Conservation (phyloP, 1,284 basidiomycete species). For the Lignosus rhinocerotis region DNA sequence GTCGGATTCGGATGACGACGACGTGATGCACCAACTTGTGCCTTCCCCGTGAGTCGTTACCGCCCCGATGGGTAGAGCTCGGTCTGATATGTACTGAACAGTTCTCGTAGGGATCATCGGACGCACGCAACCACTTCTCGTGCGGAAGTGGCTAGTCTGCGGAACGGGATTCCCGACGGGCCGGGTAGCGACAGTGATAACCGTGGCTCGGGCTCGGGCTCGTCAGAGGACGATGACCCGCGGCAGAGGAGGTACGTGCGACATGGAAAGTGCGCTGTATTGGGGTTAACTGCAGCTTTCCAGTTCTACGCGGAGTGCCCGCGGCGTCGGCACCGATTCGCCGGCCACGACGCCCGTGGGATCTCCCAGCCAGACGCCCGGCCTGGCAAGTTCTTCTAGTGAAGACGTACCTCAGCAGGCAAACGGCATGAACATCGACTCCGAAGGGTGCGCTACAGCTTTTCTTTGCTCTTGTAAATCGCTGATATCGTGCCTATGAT, state of each 20-base stretch:
- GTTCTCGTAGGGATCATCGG: neutral
- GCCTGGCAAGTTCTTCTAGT: constrained; percentile 3
- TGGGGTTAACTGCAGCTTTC: constrained; percentile 6
- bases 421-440: constrained; percentile 6
- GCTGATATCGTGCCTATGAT: neutral
- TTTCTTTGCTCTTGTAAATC: neutral
- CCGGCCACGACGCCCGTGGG: constrained; percentile 11
- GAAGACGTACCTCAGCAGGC: neutral
- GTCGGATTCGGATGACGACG: constrained; percentile 7
- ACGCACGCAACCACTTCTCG: neutral
- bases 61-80: neutral
- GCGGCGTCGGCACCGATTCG: constrained; percentile 3
- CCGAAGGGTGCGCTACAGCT: neutral
- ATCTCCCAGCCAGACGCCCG: constrained; percentile 8
- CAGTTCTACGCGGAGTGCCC: constrained; percentile 2
- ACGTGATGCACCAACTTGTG: constrained; percentile 4
- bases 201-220: constrained; percentile 1
- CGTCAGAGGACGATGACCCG: constrained; percentile 4
- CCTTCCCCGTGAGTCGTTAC: neutral
- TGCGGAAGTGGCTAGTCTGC: constrained; percentile 2
- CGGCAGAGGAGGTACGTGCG: constrained; percentile 3
- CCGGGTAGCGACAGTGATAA: constrained; percentile 10
- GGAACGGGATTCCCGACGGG: constrained; percentile 11
- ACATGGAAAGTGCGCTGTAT: neutral
- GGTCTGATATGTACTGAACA: neutral